Conservation (phyloP, 805 yeast genomes). For the Yamadazyma insecticola region DNA sequence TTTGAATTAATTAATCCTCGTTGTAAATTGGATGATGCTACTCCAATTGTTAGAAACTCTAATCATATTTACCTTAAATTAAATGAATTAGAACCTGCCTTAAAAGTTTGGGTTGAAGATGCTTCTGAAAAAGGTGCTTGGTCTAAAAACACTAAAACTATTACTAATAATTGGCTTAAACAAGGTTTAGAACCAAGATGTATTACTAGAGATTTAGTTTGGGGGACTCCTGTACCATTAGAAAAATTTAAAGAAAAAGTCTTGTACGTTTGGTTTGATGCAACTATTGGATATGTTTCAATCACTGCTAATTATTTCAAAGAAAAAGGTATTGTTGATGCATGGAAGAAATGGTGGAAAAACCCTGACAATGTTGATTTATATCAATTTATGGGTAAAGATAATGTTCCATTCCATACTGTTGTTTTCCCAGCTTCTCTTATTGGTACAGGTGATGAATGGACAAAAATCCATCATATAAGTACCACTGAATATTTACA, state of each 20-base stretch:
- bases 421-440: conserved; percentile 95
- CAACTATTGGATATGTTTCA: conserved; percentile 93
- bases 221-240: conserved; percentile 99
- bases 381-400: conserved; percentile 99
- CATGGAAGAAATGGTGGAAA: conserved; percentile 93
- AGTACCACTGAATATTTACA: conserved; percentile 95
- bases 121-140: conserved; percentile 74
- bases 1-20: conserved; percentile 92
- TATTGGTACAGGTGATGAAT: conserved; percentile 79
- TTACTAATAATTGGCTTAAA: conserved; percentile 89
- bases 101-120: conserved; percentile 66
- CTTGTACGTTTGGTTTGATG: conserved; percentile 98
- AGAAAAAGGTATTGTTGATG: conserved; percentile 24
- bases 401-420: conserved; percentile 97
- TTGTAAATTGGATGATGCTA: conserved; percentile 83
- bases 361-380: conserved; percentile 83
- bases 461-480: conserved; percentile 90
- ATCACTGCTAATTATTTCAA: conserved; percentile 85
- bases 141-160: conserved; percentile 87
- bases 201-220: conserved; percentile 91
- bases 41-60: conserved; percentile 77
- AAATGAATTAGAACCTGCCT: conserved; percentile 75
- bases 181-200: conserved; percentile 93
- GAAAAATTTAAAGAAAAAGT: conserved; percentile 85
- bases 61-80: conserved; percentile 81